Base-by-base conservation (phyloP, 352 stramenopile genomes). In the Pythium insidiosum region DNA sequence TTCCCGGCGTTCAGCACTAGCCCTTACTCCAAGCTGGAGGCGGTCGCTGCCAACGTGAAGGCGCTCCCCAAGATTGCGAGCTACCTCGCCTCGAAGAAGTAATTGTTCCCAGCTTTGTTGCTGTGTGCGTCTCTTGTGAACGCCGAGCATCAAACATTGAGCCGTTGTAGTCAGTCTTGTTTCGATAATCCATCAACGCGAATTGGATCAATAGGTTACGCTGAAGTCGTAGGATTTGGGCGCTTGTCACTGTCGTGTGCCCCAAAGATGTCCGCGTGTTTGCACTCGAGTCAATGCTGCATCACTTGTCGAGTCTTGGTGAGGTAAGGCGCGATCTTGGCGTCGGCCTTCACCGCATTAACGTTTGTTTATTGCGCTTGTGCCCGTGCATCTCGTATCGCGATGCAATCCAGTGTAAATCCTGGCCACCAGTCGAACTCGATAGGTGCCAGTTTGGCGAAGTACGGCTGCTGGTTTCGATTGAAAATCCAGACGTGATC, bases 21-120 rank as follows among this genome's bases (percentile, higher is more conserved):
- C 7, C 34, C 42, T 39, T 85, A 66, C 53, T 56, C 75, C 0
- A 78, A 85, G 47, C 54, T 85, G 0, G 36, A 56, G 18, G 51
- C 37, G 6, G 56, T 85, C 4, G 35, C 78, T 9, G 45, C 25
- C 0, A 58, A 51, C 39, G 53, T 80, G 18, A 46, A 67, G 16
- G 15, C 58, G 6, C 63, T 71, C 46, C 30, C 56, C 1, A 61
- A 64, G 15, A 44, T 84, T 12, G 59, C 64, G 3, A 44, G 52
- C 10, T 72, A 81, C 44, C 43, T 80, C 12, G 52, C 58, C 30
- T 48, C 53, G 53, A 41, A 43, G 28, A 35, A 37, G 9, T 37
- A 61, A 46, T 13, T 5, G 37, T 53, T 43, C 39, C 25, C 13
- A 29, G 7, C 1, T 38, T 35, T 34, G 19, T 47, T 38, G 38